Base-by-base conservation (phyloP, 352 stramenopile species). In the Pythium oligandrum region DNA sequence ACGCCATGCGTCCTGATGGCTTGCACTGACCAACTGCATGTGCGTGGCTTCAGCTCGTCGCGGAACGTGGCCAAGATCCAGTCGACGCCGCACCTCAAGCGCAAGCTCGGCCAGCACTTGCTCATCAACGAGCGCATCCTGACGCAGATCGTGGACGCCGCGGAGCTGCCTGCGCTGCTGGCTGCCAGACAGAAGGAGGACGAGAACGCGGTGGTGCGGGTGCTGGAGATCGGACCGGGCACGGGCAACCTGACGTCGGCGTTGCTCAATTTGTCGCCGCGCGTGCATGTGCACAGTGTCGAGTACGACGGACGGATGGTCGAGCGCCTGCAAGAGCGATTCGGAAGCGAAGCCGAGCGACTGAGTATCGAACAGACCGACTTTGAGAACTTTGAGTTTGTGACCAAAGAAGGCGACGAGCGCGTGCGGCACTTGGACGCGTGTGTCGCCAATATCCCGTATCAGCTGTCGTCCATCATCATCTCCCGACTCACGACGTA, bases 221-320 rank as follows among this genome's bases (percentile, higher is more conserved):
- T 95, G 37, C 71, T 95, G 31, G 85, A 95, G 61, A 88, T 95
- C 48, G 85, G 85, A 9, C 83, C 85, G 0, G 85, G 85, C 11
- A 95, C 83, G 5, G 85, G 85, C 48, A 95, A 95, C 51, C 68
- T 95, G 42, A 95, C 85, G 57, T 82, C 84, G n/a, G 70, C 78
- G 33, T 51, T 95, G 53, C 67, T 95, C 37, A 55, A 68, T 34
- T 46, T 70, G 9, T 63, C 67, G 6, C 64, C 75, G 1, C 61
- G 64, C 2, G 63, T 93, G 33, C 66, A 75, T 12, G 72, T 92
- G 26, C 70, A 85, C 43, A 66, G 73, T 2, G 75, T 95, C 31
- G 85, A 95, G 62, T 91, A 80, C 51, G 85, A 95, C 50, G 40
- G 31, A 9, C 75, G 77, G 52, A 92, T 95, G 85, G 73, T 92